Base-by-base conservation (phyloP, 1,284 basidiomycete species). In the Trametes versicolor region DNA sequence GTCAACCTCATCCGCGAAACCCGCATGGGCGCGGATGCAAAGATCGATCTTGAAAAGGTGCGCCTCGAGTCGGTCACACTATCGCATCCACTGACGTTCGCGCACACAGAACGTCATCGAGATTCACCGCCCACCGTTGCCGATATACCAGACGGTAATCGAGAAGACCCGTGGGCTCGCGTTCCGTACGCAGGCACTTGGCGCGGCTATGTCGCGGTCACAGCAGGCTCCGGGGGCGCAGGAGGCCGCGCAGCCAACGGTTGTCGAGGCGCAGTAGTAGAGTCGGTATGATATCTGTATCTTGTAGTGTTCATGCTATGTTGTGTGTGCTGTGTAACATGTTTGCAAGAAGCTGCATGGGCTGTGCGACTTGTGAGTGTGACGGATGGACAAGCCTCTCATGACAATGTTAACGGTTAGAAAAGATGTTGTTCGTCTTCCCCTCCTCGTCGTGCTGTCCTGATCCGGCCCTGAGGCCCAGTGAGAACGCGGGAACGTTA, bases 1-100 rank as follows among this genome's bases (percentile, higher is more conserved):
- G 97, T 98, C 73, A 98, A 98, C 83, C 90, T 99, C 64, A 97
- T 99, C 73, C 89, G 96, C 56, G 98, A 99, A 79, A 98, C 97
- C 29, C 89, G 95, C 36, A 95, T 98, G 88, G 96, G 94, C 25
- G 91, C 94, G 3, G 94, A 99, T 74, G 96, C 96, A 62, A 98
- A 98, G 83, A 98, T 99, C 71, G 97, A 99, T 79, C 86, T 98
- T 55, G 95, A 97, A 80, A 95, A 96, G 83, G 94, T 92, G 64
- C 49, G 62, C 62, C 13, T 67, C 10, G 48, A 27, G n/a, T 50
- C 48, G 2, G 65, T 70, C 23, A 48, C n/a, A n/a, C n/a, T 32
- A 12, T 41, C 25, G 25, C 23, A 19, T 49, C 62, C 23, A 23
- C 58, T 62, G 49, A 64, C 61, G 56, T 66, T 21, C 52, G 15